phyloP scores from a whole-genome alignment of 441 rosid genomes.

The Francoa sonchifolia region DNA sequence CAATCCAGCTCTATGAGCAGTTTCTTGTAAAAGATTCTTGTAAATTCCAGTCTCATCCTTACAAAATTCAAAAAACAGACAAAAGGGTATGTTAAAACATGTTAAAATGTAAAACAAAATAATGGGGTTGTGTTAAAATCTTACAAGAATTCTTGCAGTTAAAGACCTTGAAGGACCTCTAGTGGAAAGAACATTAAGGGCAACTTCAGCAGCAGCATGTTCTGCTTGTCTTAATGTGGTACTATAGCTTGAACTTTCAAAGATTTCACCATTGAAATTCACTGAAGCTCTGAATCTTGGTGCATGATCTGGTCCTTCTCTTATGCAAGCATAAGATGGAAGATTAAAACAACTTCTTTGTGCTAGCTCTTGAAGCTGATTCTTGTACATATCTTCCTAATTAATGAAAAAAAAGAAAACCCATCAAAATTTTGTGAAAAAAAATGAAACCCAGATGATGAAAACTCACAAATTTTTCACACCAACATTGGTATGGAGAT shows the following conservation, averaged over 20 bases:
- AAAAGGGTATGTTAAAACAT: not conserved
- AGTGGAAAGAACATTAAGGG: slow-evolving; percentile 2
- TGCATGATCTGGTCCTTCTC: slow-evolving; percentile 90
- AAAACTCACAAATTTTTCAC: not conserved
- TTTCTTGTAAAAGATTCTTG: slow-evolving; percentile 72
- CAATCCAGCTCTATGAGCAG: slow-evolving; percentile 66
- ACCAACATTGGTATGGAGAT: no score
- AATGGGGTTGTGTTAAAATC: slow-evolving; percentile 6
- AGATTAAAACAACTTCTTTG: slow-evolving; percentile 82
- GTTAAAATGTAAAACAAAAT: not conserved
- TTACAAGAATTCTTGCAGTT: slow-evolving; percentile 53
- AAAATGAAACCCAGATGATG: not conserved
- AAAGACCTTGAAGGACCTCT: slow-evolving; percentile 10
- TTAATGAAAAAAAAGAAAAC: slow-evolving; percentile 8
- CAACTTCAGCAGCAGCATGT: slow-evolving; percentile 15
- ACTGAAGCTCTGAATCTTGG: slow-evolving; percentile 19
- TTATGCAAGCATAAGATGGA: slow-evolving; percentile 55
- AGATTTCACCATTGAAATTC: slow-evolving; percentile 48
- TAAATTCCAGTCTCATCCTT: slow-evolving; percentile 83
- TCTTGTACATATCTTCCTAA: slow-evolving; percentile 65
- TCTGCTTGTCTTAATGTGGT: slow-evolving; percentile 31
- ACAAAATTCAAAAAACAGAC: not conserved
- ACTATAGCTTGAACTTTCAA: slow-evolving; percentile 48
- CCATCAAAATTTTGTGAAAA: slow-evolving; percentile 1
- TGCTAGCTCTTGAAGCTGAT: slow-evolving; percentile 80